phyloP scores from a whole-genome alignment of 306 rosid species.

The Casuarina cunninghamiana region DNA sequence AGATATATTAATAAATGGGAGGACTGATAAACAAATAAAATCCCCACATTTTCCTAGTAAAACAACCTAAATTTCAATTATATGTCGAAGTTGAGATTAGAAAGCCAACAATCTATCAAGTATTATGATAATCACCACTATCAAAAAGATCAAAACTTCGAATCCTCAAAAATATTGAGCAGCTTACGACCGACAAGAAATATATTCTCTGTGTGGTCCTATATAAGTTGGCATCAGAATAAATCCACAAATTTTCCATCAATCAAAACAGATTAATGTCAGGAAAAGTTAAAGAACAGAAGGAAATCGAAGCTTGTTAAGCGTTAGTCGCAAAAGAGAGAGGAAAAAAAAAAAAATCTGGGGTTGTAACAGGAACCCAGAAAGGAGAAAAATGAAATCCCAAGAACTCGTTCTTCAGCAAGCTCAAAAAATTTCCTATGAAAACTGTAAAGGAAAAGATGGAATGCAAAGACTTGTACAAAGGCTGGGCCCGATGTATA shows the following conservation, averaged over 20 bases:
- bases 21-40: neutral
- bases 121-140: neutral
- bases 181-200: too few relatives aligned
- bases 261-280: too few relatives aligned
- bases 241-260: too few relatives aligned
- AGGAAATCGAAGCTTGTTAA: too few relatives aligned
- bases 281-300: too few relatives aligned
- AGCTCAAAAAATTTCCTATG: neutral
- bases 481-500: neutral
- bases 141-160: neutral
- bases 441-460: neutral
- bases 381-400: neutral
- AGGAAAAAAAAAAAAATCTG: too few relatives aligned
- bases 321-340: too few relatives aligned
- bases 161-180: too few relatives aligned
- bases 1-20: neutral
- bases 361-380: neutral
- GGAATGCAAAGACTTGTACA: neutral
- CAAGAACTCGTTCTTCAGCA: neutral
- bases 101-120: too few relatives aligned
- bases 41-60: neutral
- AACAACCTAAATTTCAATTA: neutral
- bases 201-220: too few relatives aligned
- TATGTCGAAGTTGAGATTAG: neutral
- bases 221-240: too few relatives aligned